Conservation (phyloP, 805 yeast species). For the Hyphopichia homilentoma region DNA sequence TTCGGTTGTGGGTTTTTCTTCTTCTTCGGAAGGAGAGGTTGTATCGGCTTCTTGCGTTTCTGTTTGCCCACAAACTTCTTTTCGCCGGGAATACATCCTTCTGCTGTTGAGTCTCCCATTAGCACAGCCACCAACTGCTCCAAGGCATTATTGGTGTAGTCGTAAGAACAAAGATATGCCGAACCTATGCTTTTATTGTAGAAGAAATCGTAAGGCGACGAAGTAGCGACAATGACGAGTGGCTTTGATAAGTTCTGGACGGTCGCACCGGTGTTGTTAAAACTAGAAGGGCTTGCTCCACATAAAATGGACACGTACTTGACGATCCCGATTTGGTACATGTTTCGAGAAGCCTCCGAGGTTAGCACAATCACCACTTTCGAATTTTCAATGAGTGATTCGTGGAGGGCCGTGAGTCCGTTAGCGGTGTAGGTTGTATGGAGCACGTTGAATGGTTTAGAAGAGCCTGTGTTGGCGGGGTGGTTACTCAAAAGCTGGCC, state of each 20-base stretch:
- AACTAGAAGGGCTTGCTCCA: slow-evolving; percentile 38
- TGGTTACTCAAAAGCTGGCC: slow-evolving; percentile 44
- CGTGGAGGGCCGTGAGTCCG: slow-evolving; percentile 54
- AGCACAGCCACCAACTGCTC: slow-evolving; percentile 47
- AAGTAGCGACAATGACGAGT: slow-evolving; percentile 54
- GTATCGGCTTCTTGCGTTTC: slow-evolving; percentile 20
- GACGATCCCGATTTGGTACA: slow-evolving; percentile 59
- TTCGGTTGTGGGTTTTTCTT: slow-evolving; percentile 21
- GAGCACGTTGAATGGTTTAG: slow-evolving; percentile 41
- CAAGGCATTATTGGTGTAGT: slow-evolving; percentile 52
- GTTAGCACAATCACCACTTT: slow-evolving; percentile 51
- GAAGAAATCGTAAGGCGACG: slow-evolving; percentile 60
- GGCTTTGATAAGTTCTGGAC: slow-evolving; percentile 41
- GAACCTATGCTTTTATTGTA: slow-evolving; percentile 53
- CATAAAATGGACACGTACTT: slow-evolving; percentile 55
- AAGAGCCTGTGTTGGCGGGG: slow-evolving; percentile 14
- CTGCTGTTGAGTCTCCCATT: slow-evolving; percentile 51
- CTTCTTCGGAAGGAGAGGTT: no score
- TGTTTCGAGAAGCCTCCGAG: slow-evolving; percentile 56
- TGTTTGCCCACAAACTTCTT: slow-evolving; percentile 26
- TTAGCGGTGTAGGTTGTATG: slow-evolving; percentile 59
- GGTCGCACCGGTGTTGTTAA: slow-evolving; percentile 15
- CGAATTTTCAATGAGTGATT: slow-evolving; percentile 47
- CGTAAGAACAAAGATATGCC: slow-evolving; percentile 58
- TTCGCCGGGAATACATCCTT: slow-evolving; percentile 57